Conservation (phyloP, 2,329 filamentous ascomycete genomes). For the Hymenotorrendiella dingleyae region DNA sequence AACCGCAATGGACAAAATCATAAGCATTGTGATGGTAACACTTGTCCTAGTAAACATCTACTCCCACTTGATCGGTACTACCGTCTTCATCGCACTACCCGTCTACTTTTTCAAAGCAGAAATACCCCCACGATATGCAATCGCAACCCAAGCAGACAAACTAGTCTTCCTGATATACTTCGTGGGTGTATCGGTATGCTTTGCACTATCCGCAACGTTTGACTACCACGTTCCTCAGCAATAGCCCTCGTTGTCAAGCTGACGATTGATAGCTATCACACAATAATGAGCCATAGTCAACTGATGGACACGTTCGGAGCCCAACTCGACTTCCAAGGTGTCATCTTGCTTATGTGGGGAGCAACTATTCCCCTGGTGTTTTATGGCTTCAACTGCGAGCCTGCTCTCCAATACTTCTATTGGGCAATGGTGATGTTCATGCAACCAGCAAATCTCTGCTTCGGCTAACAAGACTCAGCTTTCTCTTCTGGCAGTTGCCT, state of each 20-base stretch:
- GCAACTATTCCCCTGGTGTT: constrained; percentile 54
- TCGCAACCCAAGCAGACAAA: constrained; percentile 34
- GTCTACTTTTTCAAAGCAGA: constrained; percentile 33
- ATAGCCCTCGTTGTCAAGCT: not conserved
- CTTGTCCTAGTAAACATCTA: constrained; percentile 39
- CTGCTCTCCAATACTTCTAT: constrained; percentile 32
- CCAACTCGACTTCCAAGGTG: constrained; percentile 55
- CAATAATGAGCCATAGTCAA: constrained; percentile 49
- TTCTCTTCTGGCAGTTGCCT: constrained; percentile 32
- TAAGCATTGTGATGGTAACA: not conserved
- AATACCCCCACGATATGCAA: constrained; percentile 32
- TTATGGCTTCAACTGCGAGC: constrained; percentile 43
- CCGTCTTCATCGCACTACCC: constrained; percentile 35
- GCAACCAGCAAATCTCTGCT: too few relatives aligned
- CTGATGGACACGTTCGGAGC: constrained; percentile 45
- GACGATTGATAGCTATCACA: constrained; percentile 43
- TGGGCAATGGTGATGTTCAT: constrained; percentile 28
- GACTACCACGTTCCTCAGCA: constrained; percentile 11
- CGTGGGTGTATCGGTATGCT: constrained; percentile 39
- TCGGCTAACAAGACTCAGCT: too few relatives aligned
- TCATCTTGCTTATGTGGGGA: constrained; percentile 57
- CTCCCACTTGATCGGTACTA: constrained; percentile 38
- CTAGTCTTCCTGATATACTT: constrained; percentile 40
- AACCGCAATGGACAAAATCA: too few relatives aligned
- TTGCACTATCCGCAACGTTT: constrained; percentile 39